A percentile compares a stretch with the other conserved stretches of the same genome.
Conservation (phyloP, 257 asterid genomes). For the Plectranthus barbatus region DNA sequence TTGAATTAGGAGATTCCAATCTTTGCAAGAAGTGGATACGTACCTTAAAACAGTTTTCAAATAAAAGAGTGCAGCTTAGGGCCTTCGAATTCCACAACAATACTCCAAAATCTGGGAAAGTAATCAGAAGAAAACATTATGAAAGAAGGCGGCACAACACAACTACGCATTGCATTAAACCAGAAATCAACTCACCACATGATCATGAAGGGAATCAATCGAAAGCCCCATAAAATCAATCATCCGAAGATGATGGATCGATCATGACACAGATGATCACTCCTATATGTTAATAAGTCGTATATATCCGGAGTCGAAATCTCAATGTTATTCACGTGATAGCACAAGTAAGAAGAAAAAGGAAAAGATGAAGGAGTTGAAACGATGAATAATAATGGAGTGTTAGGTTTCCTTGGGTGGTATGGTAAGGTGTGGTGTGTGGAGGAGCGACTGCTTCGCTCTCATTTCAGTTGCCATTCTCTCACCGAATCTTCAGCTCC, state of each 20-base stretch:
- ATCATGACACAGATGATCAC: neutral
- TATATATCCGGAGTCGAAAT: neutral
- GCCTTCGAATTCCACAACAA: neutral
- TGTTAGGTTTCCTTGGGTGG: no score
- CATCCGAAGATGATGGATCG: no score
- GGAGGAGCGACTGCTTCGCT: slow-evolving; percentile 16
- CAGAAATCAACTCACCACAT: neutral
- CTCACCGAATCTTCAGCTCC: slow-evolving; percentile 18
- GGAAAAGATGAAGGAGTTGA: neutral
- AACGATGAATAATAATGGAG: neutral
- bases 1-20: no score
- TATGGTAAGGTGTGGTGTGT: no score
- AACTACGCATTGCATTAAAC: no score
- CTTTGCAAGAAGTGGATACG: neutral
- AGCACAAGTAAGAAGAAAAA: neutral
- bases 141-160: neutral
- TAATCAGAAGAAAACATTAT: neutral
- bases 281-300: neutral
- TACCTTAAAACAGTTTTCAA: neutral
- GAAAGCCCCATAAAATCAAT: neutral
- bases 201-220: no score
- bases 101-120: no score
- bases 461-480: slow-evolving; percentile 3
- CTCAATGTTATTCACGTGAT: no score
- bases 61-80: neutral